Evolutionary conservation across 345 rosid genomes (phyloP).

Genomic region (Syzygium aqueum): DNA sequence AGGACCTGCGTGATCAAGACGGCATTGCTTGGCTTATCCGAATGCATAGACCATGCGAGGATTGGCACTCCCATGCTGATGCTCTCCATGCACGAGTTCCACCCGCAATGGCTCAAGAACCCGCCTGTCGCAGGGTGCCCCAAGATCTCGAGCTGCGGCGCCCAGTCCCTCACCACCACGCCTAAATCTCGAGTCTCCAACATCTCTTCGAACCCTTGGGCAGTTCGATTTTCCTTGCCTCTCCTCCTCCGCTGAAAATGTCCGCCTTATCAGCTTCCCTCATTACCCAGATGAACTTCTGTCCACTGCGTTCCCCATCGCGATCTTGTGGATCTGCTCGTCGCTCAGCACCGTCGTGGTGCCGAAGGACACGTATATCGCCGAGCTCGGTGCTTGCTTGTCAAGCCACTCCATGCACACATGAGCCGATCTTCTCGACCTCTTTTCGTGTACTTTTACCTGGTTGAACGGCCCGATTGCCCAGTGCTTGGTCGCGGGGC

Average conservation of each 20-base stretch:
- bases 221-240: no score
- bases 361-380: slow-evolving; percentile 15
- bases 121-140: no score
- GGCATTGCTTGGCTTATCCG: slow-evolving; percentile 48
- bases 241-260: no score
- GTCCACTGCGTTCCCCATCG: no score
- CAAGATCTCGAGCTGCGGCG: no score
- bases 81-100: slow-evolving; percentile 73
- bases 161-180: no score
- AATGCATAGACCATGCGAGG: slow-evolving; percentile 60
- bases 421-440: background rate
- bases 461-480: slow-evolving; percentile 11
- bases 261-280: no score
- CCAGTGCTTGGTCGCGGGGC: slow-evolving; percentile 1
- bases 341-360: slow-evolving; percentile 8
- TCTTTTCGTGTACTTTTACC: background rate
- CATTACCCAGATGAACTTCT: no score
- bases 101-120: slow-evolving; percentile 58
- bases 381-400: slow-evolving; percentile 5
- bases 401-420: slow-evolving; percentile 15
- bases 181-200: no score
- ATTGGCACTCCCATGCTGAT: slow-evolving; percentile 55
- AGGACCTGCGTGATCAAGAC: slow-evolving; percentile 27
- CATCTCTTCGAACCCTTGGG: no score
- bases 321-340: slow-evolving; percentile 11